Conservation (phyloP, 2,329 filamentous ascomycete species). For the Colletotrichum chlorophyti region DNA sequence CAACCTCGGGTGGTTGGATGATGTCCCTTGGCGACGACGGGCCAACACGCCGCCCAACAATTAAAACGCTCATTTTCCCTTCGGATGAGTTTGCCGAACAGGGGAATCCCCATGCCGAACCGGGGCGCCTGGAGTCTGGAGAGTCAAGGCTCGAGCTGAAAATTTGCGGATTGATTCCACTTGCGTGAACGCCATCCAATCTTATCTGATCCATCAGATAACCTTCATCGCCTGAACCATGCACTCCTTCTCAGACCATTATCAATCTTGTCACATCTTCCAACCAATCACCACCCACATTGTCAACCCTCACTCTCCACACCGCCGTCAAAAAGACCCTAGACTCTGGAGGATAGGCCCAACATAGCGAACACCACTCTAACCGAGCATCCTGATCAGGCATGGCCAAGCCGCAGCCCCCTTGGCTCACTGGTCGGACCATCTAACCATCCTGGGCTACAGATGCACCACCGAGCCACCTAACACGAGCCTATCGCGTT, state of each 20-base stretch:
- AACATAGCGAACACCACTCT: background rate
- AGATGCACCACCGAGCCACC: slow-evolving; percentile 4
- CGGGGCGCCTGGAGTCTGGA: background rate
- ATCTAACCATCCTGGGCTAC: slow-evolving; percentile 1
- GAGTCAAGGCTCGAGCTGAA: slow-evolving; percentile 4
- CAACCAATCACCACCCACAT: background rate
- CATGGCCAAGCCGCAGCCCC: background rate
- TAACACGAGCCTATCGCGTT: slow-evolving; percentile 13
- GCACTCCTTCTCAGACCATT: slow-evolving; percentile 3
- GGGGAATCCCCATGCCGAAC: background rate
- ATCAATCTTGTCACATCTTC: slow-evolving; percentile 5
- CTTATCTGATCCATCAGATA: slow-evolving; percentile 28
- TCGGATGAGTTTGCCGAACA: slow-evolving; percentile 7
- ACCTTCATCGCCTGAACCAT: background rate
- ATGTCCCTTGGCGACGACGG: no score
- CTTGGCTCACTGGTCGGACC: background rate
- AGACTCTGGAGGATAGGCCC: background rate
- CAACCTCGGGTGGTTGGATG: no score
- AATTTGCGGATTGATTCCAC: background rate
- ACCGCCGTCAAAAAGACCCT: slow-evolving; percentile 11
- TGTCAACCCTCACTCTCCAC: background rate
- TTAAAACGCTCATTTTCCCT: no score
- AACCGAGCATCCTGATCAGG: slow-evolving; percentile 15
- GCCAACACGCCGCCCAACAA: no score
- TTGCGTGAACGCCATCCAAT: slow-evolving; percentile 4